Percentiles rank a stretch among this genome's conserved stretches.
Evolutionary conservation across 2,329 filamentous ascomycete genomes (phyloP).

Genomic region (Pseudocercospora crystallina): DNA sequence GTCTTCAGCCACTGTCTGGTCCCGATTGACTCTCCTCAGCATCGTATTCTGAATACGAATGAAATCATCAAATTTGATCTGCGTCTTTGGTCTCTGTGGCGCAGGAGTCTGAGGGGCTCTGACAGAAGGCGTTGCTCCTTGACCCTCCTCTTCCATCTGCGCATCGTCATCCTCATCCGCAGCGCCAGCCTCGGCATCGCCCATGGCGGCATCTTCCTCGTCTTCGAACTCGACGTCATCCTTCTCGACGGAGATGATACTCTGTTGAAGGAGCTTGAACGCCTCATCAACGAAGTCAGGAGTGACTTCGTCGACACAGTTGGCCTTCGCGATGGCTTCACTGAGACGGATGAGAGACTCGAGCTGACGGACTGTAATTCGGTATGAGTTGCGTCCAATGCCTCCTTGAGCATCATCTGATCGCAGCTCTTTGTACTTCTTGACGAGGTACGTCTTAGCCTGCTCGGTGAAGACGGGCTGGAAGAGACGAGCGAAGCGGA

Average conservation of each 20-base stretch:
- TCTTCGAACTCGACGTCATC: constrained; percentile 95
- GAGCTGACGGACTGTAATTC: constrained; percentile 93
- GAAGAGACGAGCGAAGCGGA: constrained; percentile 93
- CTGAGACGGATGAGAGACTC: constrained; percentile 94
- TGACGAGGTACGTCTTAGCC: constrained; percentile 79
- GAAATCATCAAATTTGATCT: constrained; percentile 95
- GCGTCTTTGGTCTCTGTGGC: constrained; percentile 63
- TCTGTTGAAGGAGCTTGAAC: constrained; percentile 85
- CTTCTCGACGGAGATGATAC: constrained; percentile 96
- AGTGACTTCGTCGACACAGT: constrained; percentile 88
- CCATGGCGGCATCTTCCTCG: constrained; percentile 55
- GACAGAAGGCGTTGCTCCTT: constrained; percentile 35
- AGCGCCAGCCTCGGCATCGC: constrained; percentile 48
- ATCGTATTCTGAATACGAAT: constrained; percentile 84
- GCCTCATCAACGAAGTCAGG: constrained; percentile 86
- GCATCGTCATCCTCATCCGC: constrained; percentile 49
- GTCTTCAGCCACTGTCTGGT: constrained; percentile 72
- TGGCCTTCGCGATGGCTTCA: constrained; percentile 97
- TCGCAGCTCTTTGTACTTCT: constrained; percentile 92
- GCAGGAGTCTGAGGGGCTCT: constrained; percentile 44
- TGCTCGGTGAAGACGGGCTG: constrained; percentile 87
- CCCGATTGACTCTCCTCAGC: constrained; percentile 78
- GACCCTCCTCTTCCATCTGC: constrained; percentile 47
- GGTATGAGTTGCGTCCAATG: constrained; percentile 90
- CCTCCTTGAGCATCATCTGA: constrained; percentile 93